phyloP scores from a whole-genome alignment of 305 asterid genomes.

The Rubia tinctorum region DNA sequence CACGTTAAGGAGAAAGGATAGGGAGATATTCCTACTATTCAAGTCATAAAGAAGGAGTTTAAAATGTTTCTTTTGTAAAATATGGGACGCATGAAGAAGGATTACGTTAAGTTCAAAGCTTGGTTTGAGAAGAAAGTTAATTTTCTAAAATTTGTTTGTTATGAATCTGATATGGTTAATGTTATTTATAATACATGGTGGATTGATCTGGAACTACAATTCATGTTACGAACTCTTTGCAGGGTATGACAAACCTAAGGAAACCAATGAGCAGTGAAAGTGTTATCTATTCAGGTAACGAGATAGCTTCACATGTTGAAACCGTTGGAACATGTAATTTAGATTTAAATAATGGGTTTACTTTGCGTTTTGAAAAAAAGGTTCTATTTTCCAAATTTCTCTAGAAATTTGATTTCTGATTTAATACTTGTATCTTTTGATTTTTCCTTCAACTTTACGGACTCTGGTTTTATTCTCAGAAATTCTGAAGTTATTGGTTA shows the following conservation, averaged over 20 bases:
- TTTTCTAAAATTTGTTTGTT: background rate
- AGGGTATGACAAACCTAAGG: too few species aligned
- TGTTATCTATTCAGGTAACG: slow-evolving; percentile 8
- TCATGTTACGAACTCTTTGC: too few species aligned
- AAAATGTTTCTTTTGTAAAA: background rate
- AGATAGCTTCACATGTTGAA: slow-evolving; percentile 15
- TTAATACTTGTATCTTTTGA: slow-evolving; percentile 16
- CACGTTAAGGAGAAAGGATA: background rate
- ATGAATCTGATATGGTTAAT: slow-evolving; percentile 11
- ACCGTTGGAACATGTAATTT: slow-evolving; percentile 16
- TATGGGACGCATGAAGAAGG: background rate
- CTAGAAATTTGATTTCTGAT: slow-evolving; percentile 15
- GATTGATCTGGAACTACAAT: background rate
- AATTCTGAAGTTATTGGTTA: background rate
- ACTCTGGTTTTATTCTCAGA: background rate
- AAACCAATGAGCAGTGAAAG: too few species aligned
- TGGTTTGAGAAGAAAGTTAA: slow-evolving; percentile 12
- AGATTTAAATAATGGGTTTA: slow-evolving; percentile 11
- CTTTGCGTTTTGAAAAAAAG: slow-evolving; percentile 12
- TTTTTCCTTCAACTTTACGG: background rate
- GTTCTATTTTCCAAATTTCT: slow-evolving; percentile 14
- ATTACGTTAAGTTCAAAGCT: slow-evolving; percentile 5
- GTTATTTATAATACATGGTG: background rate
- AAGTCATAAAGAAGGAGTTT: too few species aligned
- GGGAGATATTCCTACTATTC: background rate